These are phyloP conservation scores for Aristolochia fimbriata DNA, from an alignment of 164 flowering plant genomes.

Conservation along the genomic window DNA sequence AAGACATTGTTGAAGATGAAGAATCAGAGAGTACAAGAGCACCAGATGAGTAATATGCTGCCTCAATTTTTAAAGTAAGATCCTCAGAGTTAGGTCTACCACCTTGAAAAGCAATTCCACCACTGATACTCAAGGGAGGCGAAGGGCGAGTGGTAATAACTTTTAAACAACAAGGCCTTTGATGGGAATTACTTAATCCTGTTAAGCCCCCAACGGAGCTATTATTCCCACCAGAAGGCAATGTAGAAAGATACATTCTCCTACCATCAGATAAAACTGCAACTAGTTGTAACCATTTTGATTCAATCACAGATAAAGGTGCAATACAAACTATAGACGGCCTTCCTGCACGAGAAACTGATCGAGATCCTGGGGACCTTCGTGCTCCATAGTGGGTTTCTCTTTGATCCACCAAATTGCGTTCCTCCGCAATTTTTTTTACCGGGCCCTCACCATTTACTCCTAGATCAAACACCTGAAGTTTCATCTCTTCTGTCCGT, in stretches of 20 bases:
- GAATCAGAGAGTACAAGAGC: conserved; percentile 87
- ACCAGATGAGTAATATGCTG: conserved; percentile 77
- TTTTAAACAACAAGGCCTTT: conserved; percentile 78
- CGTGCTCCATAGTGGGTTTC: conserved; percentile 55
- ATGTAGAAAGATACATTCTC: conserved; percentile 85
- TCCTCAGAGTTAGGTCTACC: conserved; percentile 73
- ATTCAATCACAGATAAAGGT: conserved; percentile 78
- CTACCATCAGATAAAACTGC: conserved; percentile 94
- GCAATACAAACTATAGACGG: conserved; percentile 72
- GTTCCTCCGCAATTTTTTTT: conserved; percentile 85
- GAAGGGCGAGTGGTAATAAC: conserved; percentile 88
- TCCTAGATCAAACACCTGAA: conserved; percentile 76
- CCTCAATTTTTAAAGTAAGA: conserved; percentile 70
- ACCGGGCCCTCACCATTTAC: conserved; percentile 68
- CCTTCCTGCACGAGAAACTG: conserved; percentile 39
- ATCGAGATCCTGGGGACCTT: conserved; percentile 49
- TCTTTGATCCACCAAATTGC: conserved; percentile 64
- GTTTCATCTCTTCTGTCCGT: conserved; percentile 86
- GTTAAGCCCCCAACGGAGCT: conserved; percentile 44
- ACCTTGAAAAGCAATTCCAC: conserved; percentile 70
- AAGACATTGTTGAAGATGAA: conserved; percentile 70
- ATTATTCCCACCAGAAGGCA: conserved; percentile 52
- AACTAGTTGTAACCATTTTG: conserved; percentile 90
- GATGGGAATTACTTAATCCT: conserved; percentile 37
- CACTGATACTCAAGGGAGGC: conserved; percentile 76